Evolutionary conservation across 306 rosid genomes (phyloP).

Genomic region (Prunus kanzakura): DNA sequence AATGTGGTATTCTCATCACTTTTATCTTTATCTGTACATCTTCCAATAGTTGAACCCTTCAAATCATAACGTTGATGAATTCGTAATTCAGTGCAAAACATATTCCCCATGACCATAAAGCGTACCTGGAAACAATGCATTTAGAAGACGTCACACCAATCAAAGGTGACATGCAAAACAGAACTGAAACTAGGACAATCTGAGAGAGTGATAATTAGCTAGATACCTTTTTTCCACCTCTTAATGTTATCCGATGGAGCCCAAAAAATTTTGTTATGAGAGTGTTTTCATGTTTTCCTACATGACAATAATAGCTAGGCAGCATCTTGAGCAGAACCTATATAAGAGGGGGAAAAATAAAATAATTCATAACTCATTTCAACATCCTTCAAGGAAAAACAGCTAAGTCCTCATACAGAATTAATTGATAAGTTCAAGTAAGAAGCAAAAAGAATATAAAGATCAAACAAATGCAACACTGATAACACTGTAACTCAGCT

Average conservation of each 20-base stretch:
- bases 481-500: not conserved
- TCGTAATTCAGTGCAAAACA: constrained; percentile 86
- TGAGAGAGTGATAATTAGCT: constrained; percentile 5
- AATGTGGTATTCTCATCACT: constrained; percentile 56
- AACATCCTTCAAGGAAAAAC: not conserved
- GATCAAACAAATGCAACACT: not conserved
- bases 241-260: constrained; percentile 74
- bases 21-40: constrained; percentile 63
- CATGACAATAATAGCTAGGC: constrained; percentile 78
- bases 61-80: constrained; percentile 92
- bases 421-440: not conserved
- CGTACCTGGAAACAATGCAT: constrained; percentile 64
- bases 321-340: constrained; percentile 92
- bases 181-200: constrained; percentile 23
- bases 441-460: not conserved
- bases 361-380: constrained; percentile 1
- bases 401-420: not conserved
- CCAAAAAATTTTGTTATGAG: constrained; percentile 94
- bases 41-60: constrained; percentile 90
- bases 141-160: constrained; percentile 16
- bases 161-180: constrained; percentile 12
- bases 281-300: constrained; percentile 72
- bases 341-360: constrained; percentile 7
- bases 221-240: constrained; percentile 82
- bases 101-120: constrained; percentile 97